Percentiles rank a stretch among this genome's conserved stretches.
Evolutionary conservation across 441 rosid species (phyloP).

Genomic region (Mallotus repandus): DNA sequence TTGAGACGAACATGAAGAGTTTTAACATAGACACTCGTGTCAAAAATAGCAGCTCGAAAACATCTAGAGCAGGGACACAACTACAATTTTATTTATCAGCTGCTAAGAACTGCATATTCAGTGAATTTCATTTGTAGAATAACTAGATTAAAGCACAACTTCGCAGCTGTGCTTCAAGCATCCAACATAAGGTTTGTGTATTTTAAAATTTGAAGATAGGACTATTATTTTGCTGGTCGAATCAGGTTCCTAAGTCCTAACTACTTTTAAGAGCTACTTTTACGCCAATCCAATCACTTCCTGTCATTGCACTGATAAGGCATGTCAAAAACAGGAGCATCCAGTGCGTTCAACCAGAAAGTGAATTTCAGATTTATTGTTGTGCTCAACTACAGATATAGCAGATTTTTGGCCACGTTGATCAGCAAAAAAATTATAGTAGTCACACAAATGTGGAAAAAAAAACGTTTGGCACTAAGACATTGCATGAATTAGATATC

Average conservation of each 20-base stretch:
- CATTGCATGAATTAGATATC: not conserved
- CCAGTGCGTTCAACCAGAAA: not conserved
- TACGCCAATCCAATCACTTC: not conserved
- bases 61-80: too few relatives aligned
- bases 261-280: not conserved
- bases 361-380: not conserved
- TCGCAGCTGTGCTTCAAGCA: too few relatives aligned
- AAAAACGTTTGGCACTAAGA: not conserved
- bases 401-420: slow-evolving; percentile 3
- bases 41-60: too few relatives aligned
- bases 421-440: not conserved
- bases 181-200: not conserved
- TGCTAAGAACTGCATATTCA: too few relatives aligned
- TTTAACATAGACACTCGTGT: too few relatives aligned
- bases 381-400: not conserved
- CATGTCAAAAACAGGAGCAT: not conserved
- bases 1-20: too few relatives aligned
- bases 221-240: not conserved
- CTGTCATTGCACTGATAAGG: not conserved
- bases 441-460: not conserved
- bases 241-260: not conserved
- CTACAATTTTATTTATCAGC: too few relatives aligned
- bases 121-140: too few relatives aligned
- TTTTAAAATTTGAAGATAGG: not conserved
- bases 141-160: too few relatives aligned